phyloP scores from a whole-genome alignment of 2,329 filamentous ascomycete genomes.

The Alternaria hordeiaustralica region DNA sequence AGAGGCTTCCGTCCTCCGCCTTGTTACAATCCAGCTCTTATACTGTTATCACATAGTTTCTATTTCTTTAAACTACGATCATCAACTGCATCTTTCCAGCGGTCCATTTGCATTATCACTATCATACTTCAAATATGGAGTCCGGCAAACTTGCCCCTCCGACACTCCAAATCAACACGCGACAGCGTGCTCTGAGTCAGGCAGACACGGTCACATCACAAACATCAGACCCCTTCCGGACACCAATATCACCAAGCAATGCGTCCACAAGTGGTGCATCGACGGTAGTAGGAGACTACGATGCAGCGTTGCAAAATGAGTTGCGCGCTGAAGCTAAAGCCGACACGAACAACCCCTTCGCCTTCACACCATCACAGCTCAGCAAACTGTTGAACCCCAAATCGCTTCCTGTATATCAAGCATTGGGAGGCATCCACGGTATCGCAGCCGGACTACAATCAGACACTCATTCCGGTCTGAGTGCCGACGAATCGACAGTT shows the following conservation, averaged over 20 bases:
- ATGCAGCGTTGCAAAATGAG: slow-evolving; percentile 30
- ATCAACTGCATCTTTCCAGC: background rate
- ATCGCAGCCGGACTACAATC: slow-evolving; percentile 60
- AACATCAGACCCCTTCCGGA: slow-evolving; percentile 33
- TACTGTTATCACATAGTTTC: background rate
- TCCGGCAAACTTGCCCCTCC: slow-evolving; percentile 34
- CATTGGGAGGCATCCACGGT: slow-evolving; percentile 62
- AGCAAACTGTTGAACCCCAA: slow-evolving; percentile 62
- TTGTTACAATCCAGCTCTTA: background rate
- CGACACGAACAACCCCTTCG: slow-evolving; percentile 56
- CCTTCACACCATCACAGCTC: slow-evolving; percentile 61
- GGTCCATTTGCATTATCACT: background rate
- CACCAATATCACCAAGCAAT: slow-evolving; percentile 33
- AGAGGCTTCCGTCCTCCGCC: slow-evolving; percentile 3
- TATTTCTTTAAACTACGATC: background rate
- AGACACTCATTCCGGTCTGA: slow-evolving; percentile 57
- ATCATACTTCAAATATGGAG: slow-evolving; percentile 23
- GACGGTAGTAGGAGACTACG: slow-evolving; percentile 41
- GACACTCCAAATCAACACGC: slow-evolving; percentile 34
- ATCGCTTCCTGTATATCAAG: slow-evolving; percentile 56
- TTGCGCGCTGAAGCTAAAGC: slow-evolving; percentile 37
- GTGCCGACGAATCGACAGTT: slow-evolving; percentile 57
- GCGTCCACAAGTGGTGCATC: slow-evolving; percentile 27
- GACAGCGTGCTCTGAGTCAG: slow-evolving; percentile 32
- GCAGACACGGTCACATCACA: slow-evolving; percentile 34